Percentiles rank a stretch among this genome's conserved stretches.
phyloP scores from a whole-genome alignment of 1,284 basidiomycete species.

The Mycena citricolor region DNA sequence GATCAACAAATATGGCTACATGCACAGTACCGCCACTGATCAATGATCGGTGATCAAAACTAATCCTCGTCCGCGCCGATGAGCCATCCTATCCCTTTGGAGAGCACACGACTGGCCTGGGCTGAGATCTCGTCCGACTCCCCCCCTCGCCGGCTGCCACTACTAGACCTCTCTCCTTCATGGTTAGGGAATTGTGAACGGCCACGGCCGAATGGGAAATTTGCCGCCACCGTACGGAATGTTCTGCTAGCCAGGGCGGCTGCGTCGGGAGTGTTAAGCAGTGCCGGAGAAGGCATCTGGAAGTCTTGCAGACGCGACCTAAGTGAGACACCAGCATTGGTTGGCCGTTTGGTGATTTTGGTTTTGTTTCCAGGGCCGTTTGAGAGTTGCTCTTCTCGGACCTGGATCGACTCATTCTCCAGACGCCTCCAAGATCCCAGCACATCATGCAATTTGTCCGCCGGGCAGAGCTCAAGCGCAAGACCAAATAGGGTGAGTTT shows the following conservation, averaged over 20 bases:
- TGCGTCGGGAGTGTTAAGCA: conserved; percentile 68
- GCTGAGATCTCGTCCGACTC: conserved; percentile 63
- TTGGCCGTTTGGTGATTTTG: conserved; percentile 26
- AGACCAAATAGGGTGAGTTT: conserved; percentile 77
- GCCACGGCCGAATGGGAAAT: conserved; percentile 62
- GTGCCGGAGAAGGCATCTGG: conserved; percentile 62
- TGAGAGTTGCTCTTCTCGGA: conserved; percentile 43
- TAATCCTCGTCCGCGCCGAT: conserved; percentile 72
- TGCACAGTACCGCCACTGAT: not conserved
- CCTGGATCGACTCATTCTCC: conserved; percentile 60
- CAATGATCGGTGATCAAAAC: too few relatives aligned
- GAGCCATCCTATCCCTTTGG: conserved; percentile 84
- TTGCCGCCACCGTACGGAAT: conserved; percentile 75
- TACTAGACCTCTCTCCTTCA: conserved; percentile 40
- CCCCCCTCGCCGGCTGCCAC: conserved; percentile 41
- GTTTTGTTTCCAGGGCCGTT: conserved; percentile 29
- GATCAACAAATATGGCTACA: not conserved
- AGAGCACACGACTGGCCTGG: conserved; percentile 71
- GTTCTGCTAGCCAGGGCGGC: conserved; percentile 73
- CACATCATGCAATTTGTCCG: conserved; percentile 73
- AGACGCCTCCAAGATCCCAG: conserved; percentile 71
- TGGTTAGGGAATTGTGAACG: conserved; percentile 46
- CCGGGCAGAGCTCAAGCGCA: conserved; percentile 85
- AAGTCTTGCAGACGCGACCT: conserved; percentile 59
- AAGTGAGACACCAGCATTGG: conserved; percentile 49